Conservation (phyloP, 2,329 filamentous ascomycete genomes). For the Cladosporium sphaerospermum region DNA sequence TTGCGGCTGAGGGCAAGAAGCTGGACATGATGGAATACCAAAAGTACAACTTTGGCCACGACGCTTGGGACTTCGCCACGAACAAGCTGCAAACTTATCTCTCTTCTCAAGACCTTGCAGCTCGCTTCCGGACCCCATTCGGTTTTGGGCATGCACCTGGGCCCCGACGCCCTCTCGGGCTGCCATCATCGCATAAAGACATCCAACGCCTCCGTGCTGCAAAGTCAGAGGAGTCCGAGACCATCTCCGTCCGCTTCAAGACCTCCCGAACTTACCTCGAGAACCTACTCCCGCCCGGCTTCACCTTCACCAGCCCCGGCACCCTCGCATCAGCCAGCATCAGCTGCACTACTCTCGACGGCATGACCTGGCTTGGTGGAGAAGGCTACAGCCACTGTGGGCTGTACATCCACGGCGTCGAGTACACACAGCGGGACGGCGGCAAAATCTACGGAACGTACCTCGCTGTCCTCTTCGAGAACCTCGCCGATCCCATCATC, state of each 20-base stretch:
- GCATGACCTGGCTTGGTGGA: conserved; percentile 57
- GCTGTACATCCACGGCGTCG: conserved; percentile 57
- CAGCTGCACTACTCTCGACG: conserved; percentile 33
- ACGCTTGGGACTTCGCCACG: conserved; percentile 40
- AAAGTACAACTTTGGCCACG: conserved; percentile 29
- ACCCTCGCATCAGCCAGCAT: conserved; percentile 36
- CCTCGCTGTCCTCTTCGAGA: conserved; percentile 54
- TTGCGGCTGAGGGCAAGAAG: conserved; percentile 13
- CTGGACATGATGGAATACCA: conserved; percentile 23
- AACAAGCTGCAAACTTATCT: conserved; percentile 47
- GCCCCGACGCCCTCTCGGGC: not conserved
- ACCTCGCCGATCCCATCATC: conserved; percentile 53
- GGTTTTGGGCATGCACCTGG: conserved; percentile 35
- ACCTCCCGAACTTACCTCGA: conserved; percentile 36
- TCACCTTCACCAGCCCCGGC: conserved; percentile 33
- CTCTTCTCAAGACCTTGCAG: conserved; percentile 35
- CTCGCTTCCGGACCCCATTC: conserved; percentile 38
- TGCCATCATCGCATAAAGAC: conserved; percentile 8
- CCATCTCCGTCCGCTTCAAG: conserved; percentile 37
- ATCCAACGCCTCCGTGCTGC: conserved; percentile 4
- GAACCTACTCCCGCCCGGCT: conserved; percentile 34
- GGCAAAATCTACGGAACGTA: conserved; percentile 47
- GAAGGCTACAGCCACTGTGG: conserved; percentile 53
- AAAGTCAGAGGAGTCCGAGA: conserved; percentile 29
- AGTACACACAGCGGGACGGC: conserved; percentile 49